Percentiles rank a stretch among this genome's conserved stretches.
These are phyloP conservation scores for Yamadazyma atmosphaerica DNA, from an alignment of 1,139 yeast species.

Conservation along the genomic window DNA sequence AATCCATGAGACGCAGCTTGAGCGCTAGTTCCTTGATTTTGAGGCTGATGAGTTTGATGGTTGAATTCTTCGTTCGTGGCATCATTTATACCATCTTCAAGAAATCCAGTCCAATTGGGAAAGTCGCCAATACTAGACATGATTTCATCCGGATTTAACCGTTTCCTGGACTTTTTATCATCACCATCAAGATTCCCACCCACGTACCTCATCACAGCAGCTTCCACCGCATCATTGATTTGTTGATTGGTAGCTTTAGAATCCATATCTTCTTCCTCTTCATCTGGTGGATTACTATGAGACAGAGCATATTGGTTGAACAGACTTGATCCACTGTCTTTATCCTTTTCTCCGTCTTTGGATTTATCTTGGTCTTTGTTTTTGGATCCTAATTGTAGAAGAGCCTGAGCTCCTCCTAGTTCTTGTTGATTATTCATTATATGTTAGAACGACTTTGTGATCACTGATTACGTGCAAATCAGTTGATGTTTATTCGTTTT, in stretches of 20 bases:
- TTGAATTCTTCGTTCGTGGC: constrained; percentile 13
- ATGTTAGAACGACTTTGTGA: constrained; percentile 9
- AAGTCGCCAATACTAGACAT: constrained; percentile 41
- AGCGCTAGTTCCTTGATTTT: background rate
- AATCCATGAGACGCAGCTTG: background rate
- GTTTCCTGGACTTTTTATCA: constrained; percentile 15
- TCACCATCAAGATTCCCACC: constrained; percentile 53
- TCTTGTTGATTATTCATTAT: constrained; percentile 39
- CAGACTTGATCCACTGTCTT: no score
- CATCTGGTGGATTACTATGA: constrained; percentile 7
- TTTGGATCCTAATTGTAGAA: constrained; percentile 42
- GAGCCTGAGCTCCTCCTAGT: constrained; percentile 49
- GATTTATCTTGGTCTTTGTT: constrained; percentile 21
- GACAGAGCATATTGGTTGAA: no score
- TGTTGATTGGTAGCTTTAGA: constrained; percentile 38
- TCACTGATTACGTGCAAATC: constrained; percentile 15
- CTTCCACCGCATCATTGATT: constrained; percentile 59
- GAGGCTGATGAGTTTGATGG: constrained; percentile 1
- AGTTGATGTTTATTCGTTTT: no score
- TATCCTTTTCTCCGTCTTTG: constrained; percentile 11
- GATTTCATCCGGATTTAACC: constrained; percentile 28
- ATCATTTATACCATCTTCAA: constrained; percentile 39
- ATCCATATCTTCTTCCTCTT: constrained; percentile 23
- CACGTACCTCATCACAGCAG: constrained; percentile 73
- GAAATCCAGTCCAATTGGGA: constrained; percentile 55